phyloP scores from a whole-genome alignment of 148 eudicot genomes.

The Fallopia convolvulus region DNA sequence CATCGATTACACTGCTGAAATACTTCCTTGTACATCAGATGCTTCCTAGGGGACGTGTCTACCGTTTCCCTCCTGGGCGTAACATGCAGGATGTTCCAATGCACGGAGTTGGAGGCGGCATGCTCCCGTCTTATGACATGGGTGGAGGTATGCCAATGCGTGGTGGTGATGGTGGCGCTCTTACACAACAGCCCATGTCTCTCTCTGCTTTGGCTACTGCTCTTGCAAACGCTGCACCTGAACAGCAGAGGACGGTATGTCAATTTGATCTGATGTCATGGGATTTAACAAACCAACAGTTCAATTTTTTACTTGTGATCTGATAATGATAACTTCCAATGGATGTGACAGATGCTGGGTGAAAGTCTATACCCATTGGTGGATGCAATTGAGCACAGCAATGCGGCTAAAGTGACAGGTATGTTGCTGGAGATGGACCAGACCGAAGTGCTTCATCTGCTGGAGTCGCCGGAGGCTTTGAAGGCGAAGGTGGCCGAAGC shows the following conservation, averaged over 20 bases:
- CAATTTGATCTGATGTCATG: too few species aligned
- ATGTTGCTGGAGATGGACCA: conserved; percentile 18
- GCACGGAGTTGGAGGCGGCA: conserved; percentile 24
- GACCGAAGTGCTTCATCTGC: conserved; percentile 14
- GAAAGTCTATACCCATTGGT: conserved; percentile 17
- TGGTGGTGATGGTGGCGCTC: conserved; percentile 3
- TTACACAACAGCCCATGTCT: conserved; percentile 8
- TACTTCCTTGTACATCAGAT: conserved; percentile 21
- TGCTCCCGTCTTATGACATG: conserved; percentile 16
- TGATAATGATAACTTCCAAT: not conserved
- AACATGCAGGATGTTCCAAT: conserved; percentile 33
- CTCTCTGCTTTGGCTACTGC: conserved; percentile 15
- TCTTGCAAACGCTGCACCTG: conserved; percentile 14
- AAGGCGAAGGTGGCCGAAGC: conserved; percentile 13
- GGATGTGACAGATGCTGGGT: conserved; percentile 4
- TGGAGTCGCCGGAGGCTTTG: conserved; percentile 17
- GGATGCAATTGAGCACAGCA: conserved; percentile 13
- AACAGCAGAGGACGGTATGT: conserved; percentile 14
- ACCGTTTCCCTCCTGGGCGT: conserved; percentile 53
- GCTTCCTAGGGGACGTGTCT: conserved; percentile 53
- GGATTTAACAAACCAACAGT: too few species aligned
- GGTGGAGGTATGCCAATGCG: conserved; percentile 16
- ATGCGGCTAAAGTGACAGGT: conserved; percentile 13
- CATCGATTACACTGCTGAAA: not conserved
- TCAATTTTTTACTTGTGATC: not conserved